A percentile compares a stretch with the other conserved stretches of the same genome.
These are phyloP conservation scores for Rubroboletus satanas DNA, from an alignment of 768 basidiomycete genomes.

Conservation along the genomic window DNA sequence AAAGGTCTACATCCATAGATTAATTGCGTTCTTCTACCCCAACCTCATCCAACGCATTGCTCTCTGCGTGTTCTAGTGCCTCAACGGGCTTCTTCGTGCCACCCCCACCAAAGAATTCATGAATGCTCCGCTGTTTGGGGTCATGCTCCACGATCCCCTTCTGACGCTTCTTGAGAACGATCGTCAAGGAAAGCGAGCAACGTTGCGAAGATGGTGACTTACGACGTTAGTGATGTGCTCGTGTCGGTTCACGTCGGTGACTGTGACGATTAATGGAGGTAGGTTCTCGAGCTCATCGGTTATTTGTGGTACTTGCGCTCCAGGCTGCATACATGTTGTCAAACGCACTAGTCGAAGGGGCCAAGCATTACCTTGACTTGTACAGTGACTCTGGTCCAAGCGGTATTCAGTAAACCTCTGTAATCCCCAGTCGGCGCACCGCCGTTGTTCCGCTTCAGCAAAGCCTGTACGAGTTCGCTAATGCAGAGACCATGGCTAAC, in stretches of 20 bases:
- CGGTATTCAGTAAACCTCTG: slow-evolving; percentile 62
- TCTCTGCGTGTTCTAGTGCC: slow-evolving; percentile 16
- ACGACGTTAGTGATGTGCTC: slow-evolving; percentile 59
- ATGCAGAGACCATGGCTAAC: slow-evolving; percentile 79
- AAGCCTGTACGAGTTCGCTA: slow-evolving; percentile 49
- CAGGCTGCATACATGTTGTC: slow-evolving; percentile 26
- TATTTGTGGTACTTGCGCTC: slow-evolving; percentile 21
- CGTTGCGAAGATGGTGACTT: slow-evolving; percentile 23
- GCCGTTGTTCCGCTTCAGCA: slow-evolving; percentile 43
- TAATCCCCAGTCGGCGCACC: slow-evolving; percentile 31
- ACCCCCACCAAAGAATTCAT: slow-evolving; percentile 61
- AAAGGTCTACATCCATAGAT: background rate
- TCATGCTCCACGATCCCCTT: slow-evolving; percentile 77
- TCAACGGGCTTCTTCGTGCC: slow-evolving; percentile 11
- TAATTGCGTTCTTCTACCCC: slow-evolving; percentile 7
- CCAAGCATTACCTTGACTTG: slow-evolving; percentile 39
- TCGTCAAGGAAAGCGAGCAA: background rate
- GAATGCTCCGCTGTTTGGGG: slow-evolving; percentile 69
- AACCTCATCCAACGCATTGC: slow-evolving; percentile 29
- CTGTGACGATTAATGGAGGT: slow-evolving; percentile 39
- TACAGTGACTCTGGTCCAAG: slow-evolving; percentile 58
- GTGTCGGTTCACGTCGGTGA: slow-evolving; percentile 51
- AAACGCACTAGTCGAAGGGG: background rate
- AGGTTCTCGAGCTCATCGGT: slow-evolving; percentile 18
- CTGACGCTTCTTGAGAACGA: slow-evolving; percentile 54